phyloP scores from a whole-genome alignment of 352 stramenopile genomes.

The Phytophthora capsici region DNA sequence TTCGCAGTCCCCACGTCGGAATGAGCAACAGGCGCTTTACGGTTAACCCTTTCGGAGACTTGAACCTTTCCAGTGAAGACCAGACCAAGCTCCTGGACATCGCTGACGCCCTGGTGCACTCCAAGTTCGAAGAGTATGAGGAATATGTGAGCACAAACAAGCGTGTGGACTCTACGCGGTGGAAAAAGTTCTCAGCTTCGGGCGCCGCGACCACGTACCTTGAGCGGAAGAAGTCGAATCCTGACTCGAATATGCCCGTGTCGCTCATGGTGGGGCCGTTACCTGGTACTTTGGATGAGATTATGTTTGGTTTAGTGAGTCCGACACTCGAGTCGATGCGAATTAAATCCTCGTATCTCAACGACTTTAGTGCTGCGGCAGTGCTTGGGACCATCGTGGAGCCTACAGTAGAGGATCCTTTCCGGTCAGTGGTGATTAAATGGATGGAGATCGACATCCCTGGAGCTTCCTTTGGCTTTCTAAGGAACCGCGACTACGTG shows the following conservation, averaged over 20 bases:
- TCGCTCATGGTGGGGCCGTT: constrained; percentile 31
- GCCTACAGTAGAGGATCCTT: constrained; percentile 46
- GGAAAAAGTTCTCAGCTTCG: constrained; percentile 17
- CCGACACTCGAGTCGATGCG: constrained; percentile 31
- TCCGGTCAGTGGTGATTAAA: constrained; percentile 25
- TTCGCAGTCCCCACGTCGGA: not conserved
- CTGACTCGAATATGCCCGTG: constrained; percentile 19
- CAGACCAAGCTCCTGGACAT: constrained; percentile 19
- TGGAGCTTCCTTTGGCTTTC: constrained; percentile 8
- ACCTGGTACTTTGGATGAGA: constrained; percentile 36
- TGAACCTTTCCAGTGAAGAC: constrained; percentile 3
- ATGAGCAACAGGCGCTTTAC: constrained; percentile 8
- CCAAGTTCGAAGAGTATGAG: constrained; percentile 23
- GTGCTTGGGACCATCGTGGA: constrained; percentile 44
- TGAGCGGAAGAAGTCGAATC: constrained; percentile 18
- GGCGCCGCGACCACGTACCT: constrained; percentile 9
- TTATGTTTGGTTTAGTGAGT: constrained; percentile 40
- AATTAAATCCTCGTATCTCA: constrained; percentile 24
- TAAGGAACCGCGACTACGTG: constrained; percentile 25
- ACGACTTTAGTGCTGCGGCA: constrained; percentile 36
- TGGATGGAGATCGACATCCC: constrained; percentile 29
- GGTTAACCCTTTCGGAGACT: not conserved
- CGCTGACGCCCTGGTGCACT: constrained; percentile 6
- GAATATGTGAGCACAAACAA: constrained; percentile 16
- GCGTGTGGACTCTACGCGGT: constrained; percentile 6